Conservation (phyloP, 352 stramenopile genomes). For the Pythium oligandrum region DNA sequence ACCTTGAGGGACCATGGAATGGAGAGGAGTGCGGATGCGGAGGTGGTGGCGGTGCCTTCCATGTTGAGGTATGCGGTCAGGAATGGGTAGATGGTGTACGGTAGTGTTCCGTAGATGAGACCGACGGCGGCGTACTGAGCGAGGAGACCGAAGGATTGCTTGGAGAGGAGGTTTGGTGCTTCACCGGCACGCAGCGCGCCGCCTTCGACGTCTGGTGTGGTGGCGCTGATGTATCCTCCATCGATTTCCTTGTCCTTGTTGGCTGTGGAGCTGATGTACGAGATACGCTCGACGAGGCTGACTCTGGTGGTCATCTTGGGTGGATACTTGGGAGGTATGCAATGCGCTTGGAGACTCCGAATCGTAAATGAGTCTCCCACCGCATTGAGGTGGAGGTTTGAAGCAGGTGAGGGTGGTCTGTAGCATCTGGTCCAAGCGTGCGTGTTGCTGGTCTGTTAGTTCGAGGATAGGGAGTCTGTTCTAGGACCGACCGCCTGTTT, state of each 20-base stretch:
- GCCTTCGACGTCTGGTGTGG: conserved; percentile 7
- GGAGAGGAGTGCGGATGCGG: conserved; percentile 18
- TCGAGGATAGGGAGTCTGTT: too few species aligned
- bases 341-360: too few species aligned
- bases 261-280: too few species aligned
- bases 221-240: conserved; percentile 2
- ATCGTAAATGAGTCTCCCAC: too few species aligned
- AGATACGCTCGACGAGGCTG: conserved; percentile 18
- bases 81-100: conserved; percentile 25
- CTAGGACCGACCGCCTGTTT: too few species aligned
- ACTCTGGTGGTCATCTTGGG: too few species aligned
- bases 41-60: conserved; percentile 21
- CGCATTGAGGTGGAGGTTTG: too few species aligned
- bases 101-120: too few species aligned
- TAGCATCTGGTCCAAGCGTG: too few species aligned
- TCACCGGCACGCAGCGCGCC: conserved; percentile 22
- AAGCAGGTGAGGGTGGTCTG: too few species aligned
- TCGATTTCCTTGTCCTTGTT: conserved; percentile 14
- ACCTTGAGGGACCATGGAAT: conserved; percentile 38
- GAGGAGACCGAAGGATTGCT: conserved; percentile 22
- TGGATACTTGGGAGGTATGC: too few species aligned
- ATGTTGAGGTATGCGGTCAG: conserved; percentile 28
- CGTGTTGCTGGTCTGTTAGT: too few species aligned
- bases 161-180: conserved; percentile 16
- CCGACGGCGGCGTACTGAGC: conserved; percentile 27